These are phyloP conservation scores for Rhizoctonia solani DNA, from an alignment of 1,284 basidiomycete genomes.

Conservation along the genomic window DNA sequence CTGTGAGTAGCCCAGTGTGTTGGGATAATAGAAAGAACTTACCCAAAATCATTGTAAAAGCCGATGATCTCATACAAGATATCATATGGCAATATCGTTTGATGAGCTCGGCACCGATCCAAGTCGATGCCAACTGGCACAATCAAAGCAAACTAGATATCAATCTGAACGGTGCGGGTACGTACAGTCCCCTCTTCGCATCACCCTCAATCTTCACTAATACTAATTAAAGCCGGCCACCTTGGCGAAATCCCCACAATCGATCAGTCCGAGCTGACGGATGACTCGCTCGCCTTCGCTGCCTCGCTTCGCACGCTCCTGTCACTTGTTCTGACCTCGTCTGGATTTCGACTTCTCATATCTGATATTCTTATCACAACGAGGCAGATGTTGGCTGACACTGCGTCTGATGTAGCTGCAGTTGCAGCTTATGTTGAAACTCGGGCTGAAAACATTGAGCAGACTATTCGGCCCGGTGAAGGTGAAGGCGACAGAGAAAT, in stretches of 20 bases:
- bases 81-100: slow-evolving; percentile 47
- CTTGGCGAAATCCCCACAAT: slow-evolving; percentile 41
- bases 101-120: slow-evolving; percentile 41
- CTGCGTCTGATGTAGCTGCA: slow-evolving; percentile 48
- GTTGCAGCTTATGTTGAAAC: slow-evolving; percentile 46
- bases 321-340: slow-evolving; percentile 50
- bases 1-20: slow-evolving; percentile 44
- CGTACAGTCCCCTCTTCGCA: neutral
- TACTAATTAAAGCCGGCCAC: slow-evolving; percentile 6
- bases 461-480: slow-evolving; percentile 35
- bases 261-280: slow-evolving; percentile 45
- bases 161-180: slow-evolving; percentile 31
- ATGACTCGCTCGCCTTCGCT: slow-evolving; percentile 47
- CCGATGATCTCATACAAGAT: slow-evolving; percentile 54
- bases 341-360: slow-evolving; percentile 52
- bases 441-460: slow-evolving; percentile 44
- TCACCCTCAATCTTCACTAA: neutral
- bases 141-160: slow-evolving; percentile 40
- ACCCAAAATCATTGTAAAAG: slow-evolving; percentile 36
- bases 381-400: slow-evolving; percentile 49
- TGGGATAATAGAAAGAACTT: neutral
- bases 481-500: slow-evolving; percentile 29
- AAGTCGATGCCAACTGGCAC: slow-evolving; percentile 41
- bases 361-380: slow-evolving; percentile 48
- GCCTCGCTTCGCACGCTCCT: slow-evolving; percentile 47